phyloP scores from a whole-genome alignment of 331 rosid species.

The Quercus phellos region DNA sequence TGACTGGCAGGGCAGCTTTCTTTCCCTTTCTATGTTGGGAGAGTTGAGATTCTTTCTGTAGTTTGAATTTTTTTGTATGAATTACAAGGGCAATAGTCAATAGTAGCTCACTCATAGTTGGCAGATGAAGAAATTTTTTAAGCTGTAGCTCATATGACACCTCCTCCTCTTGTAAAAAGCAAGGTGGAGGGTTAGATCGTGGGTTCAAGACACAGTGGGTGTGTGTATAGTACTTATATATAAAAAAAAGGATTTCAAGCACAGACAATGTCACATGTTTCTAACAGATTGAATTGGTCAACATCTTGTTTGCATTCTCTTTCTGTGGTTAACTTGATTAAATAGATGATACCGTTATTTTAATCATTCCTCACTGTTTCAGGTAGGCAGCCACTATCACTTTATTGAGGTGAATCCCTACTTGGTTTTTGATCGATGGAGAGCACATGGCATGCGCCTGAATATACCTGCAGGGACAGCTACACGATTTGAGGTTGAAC shows the following conservation, averaged over 20 bases:
- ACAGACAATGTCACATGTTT: not conserved
- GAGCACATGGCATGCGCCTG: conserved; percentile 80
- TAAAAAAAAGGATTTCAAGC: no score
- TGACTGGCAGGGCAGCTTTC: not conserved
- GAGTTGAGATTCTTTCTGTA: conserved; percentile 2
- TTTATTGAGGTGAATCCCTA: conserved; percentile 78
- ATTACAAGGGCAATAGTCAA: not conserved
- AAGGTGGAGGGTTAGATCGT: no score
- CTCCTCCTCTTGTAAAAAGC: no score
- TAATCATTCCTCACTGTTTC: conserved; percentile 28
- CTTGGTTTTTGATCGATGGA: conserved; percentile 75
- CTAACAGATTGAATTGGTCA: conserved; percentile 9
- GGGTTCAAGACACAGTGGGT: no score
- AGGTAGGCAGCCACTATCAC: conserved; percentile 98
- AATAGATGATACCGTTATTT: conserved; percentile 3
- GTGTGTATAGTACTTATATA: no score
- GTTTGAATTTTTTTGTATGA: not conserved
- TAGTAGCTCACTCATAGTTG: conserved; percentile 2
- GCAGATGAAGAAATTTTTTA: conserved; percentile 2
- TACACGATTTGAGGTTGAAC: conserved; percentile 76
- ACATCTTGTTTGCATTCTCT: not conserved
- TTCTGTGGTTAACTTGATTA: conserved; percentile 6
- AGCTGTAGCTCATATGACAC: no score
- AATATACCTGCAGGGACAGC: conserved; percentile 86
- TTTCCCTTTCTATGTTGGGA: not conserved